Evolutionary conservation across 2,329 filamentous ascomycete genomes (phyloP).

Genomic region (Penicillium sp.): DNA sequence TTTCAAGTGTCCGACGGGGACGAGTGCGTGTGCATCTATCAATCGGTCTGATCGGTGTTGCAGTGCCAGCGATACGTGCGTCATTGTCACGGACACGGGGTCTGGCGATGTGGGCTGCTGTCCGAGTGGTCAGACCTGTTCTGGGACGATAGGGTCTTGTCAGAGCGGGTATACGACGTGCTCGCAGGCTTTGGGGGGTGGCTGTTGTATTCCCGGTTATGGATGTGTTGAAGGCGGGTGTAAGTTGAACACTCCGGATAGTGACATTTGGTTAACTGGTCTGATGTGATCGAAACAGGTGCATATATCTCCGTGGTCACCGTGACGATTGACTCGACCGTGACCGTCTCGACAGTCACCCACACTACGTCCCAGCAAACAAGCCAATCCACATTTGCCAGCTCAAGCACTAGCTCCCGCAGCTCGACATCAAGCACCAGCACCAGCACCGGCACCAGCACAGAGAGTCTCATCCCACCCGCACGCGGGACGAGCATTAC

Average conservation of each 20-base stretch:
- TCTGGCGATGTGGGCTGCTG: slow-evolving; percentile 64
- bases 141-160: slow-evolving; percentile 54
- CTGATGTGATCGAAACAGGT: slow-evolving; percentile 22
- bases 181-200: slow-evolving; percentile 57
- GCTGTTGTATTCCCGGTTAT: slow-evolving; percentile 64
- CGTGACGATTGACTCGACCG: slow-evolving; percentile 37
- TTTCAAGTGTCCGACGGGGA: slow-evolving; percentile 61
- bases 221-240: slow-evolving; percentile 60
- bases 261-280: not conserved
- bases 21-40: slow-evolving; percentile 57
- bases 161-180: slow-evolving; percentile 57
- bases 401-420: not conserved
- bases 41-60: slow-evolving; percentile 62
- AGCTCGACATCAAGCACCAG: not conserved
- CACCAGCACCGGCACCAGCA: slow-evolving; percentile 30
- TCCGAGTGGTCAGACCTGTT: slow-evolving; percentile 55
- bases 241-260: slow-evolving; percentile 27
- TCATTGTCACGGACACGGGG: slow-evolving; percentile 55
- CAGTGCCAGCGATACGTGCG: slow-evolving; percentile 54
- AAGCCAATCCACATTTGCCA: slow-evolving; percentile 22
- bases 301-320: slow-evolving; percentile 40
- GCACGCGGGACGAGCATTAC: slow-evolving; percentile 42
- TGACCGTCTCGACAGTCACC: slow-evolving; percentile 35
- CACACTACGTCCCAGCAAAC: slow-evolving; percentile 31
- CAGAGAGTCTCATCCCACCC: slow-evolving; percentile 40